Conservation (phyloP, 805 yeast species). For the Candida maesae region DNA sequence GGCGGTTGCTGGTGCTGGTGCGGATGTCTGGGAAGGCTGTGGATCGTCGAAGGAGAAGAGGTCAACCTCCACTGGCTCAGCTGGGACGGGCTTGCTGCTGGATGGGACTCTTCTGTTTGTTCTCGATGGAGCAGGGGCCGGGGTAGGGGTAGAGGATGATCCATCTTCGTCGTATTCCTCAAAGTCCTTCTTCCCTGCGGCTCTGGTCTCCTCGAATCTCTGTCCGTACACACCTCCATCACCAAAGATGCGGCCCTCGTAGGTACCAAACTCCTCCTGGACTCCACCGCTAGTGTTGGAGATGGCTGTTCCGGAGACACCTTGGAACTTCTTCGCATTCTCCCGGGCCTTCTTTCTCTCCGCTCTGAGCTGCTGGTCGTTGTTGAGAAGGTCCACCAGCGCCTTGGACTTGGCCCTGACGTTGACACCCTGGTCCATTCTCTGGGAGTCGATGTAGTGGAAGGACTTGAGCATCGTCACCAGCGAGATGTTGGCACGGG, state of each 20-base stretch:
- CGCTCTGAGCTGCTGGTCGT: slow-evolving; percentile 68
- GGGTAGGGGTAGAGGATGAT: slow-evolving; percentile 19
- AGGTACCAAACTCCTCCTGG: slow-evolving; percentile 45
- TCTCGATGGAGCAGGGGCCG: slow-evolving; percentile 22
- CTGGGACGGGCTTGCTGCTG: slow-evolving; percentile 32
- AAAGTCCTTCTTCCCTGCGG: slow-evolving; percentile 43
- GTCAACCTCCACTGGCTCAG: slow-evolving; percentile 37
- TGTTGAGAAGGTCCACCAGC: slow-evolving; percentile 65
- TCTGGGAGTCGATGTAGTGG: slow-evolving; percentile 91
- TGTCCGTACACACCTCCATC: slow-evolving; percentile 71
- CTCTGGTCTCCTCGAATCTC: slow-evolving; percentile 56
- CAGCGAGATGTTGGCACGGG: slow-evolving; percentile 74
- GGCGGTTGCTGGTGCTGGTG: slow-evolving; percentile 15
- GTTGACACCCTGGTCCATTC: slow-evolving; percentile 93
- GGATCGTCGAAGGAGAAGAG: slow-evolving; percentile 43
- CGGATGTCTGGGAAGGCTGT: background rate
- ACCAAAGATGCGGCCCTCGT: slow-evolving; percentile 55
- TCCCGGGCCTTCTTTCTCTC: slow-evolving; percentile 91
- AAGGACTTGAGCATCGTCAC: slow-evolving; percentile 87
- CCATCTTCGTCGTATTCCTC: slow-evolving; percentile 58
- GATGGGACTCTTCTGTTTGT: slow-evolving; percentile 26
- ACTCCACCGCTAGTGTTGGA: slow-evolving; percentile 24
- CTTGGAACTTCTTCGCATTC: slow-evolving; percentile 78
- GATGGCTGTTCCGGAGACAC: slow-evolving; percentile 61
- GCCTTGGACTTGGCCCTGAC: slow-evolving; percentile 89